Percentiles rank a stretch among this genome's conserved stretches.
phyloP scores from a whole-genome alignment of 371 early-diverging fungal genomes.

The Circinella minor region DNA sequence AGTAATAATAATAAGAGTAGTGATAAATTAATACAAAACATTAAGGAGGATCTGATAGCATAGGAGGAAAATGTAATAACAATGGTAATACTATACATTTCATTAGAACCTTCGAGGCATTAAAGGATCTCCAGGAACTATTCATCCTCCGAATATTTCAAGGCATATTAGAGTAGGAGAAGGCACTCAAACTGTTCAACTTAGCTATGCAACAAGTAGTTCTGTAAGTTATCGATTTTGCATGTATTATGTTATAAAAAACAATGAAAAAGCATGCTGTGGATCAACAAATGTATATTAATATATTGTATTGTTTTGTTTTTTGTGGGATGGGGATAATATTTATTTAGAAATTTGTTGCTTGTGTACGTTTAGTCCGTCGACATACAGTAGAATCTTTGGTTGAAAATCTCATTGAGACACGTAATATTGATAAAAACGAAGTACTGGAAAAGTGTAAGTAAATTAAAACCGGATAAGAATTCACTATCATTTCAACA shows the following conservation, averaged over 20 bases:
- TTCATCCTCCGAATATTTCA: slow-evolving; percentile 64
- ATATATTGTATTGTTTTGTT: too few relatives aligned
- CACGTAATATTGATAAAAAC: slow-evolving; percentile 49
- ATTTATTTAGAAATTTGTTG: slow-evolving; percentile 41
- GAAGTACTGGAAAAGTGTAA: slow-evolving; percentile 52
- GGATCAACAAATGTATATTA: too few relatives aligned
- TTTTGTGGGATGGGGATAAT: too few relatives aligned
- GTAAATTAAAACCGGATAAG: slow-evolving; percentile 14
- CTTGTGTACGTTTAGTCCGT: slow-evolving; percentile 49
- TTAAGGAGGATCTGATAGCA: too few relatives aligned
- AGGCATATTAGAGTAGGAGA: slow-evolving; percentile 33
- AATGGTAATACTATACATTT: background rate
- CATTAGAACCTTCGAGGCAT: slow-evolving; percentile 46
- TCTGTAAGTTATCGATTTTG: slow-evolving; percentile 35
- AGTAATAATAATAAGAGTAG: background rate
- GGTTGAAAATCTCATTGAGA: slow-evolving; percentile 44
- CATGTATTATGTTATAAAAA: background rate
- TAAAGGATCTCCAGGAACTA: slow-evolving; percentile 67
- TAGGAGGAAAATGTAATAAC: background rate
- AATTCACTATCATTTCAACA: too few relatives aligned
- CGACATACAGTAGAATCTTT: slow-evolving; percentile 44
- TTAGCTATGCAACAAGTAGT: slow-evolving; percentile 61
- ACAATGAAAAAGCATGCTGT: background rate
- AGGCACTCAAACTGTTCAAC: slow-evolving; percentile 51
- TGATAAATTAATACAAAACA: background rate